Evolutionary conservation across 2,329 filamentous ascomycete species (phyloP).

Genomic region (Trichoderma sp.): DNA sequence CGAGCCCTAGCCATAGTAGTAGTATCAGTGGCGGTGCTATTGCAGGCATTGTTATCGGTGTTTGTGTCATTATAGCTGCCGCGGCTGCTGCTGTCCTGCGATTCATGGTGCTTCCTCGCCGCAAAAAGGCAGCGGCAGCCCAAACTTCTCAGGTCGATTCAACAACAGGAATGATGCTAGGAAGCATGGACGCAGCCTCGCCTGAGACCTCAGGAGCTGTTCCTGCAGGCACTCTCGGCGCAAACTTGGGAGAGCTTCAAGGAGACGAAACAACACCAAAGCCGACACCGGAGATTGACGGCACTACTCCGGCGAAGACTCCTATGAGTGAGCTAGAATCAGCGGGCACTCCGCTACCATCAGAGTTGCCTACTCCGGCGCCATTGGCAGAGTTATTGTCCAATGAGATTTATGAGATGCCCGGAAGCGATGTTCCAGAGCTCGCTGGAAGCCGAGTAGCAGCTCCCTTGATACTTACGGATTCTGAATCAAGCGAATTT

Average conservation of each 20-base stretch:
- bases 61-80: slow-evolving; percentile 5
- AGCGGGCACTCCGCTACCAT: background rate
- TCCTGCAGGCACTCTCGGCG: background rate
- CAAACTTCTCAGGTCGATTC: background rate
- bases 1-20: background rate
- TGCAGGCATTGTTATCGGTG: slow-evolving; percentile 23
- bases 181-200: background rate
- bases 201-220: background rate
- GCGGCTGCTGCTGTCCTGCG: background rate
- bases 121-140: background rate
- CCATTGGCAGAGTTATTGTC: slow-evolving; percentile 24
- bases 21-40: slow-evolving; percentile 15
- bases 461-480: background rate
- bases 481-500: slow-evolving; percentile 16
- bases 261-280: slow-evolving; percentile 6
- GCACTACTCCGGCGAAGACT: slow-evolving; percentile 5
- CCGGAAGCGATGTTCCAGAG: slow-evolving; percentile 26
- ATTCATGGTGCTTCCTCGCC: slow-evolving; percentile 16
- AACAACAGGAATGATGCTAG: background rate
- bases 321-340: slow-evolving; percentile 20
- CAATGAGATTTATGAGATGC: slow-evolving; percentile 25
- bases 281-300: slow-evolving; percentile 4
- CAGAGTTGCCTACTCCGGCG: slow-evolving; percentile 5
- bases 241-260: slow-evolving; percentile 11
- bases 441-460: slow-evolving; percentile 14